Conservation (phyloP, 495 filamentous ascomycete genomes). For the Filosporella fistucella region DNA sequence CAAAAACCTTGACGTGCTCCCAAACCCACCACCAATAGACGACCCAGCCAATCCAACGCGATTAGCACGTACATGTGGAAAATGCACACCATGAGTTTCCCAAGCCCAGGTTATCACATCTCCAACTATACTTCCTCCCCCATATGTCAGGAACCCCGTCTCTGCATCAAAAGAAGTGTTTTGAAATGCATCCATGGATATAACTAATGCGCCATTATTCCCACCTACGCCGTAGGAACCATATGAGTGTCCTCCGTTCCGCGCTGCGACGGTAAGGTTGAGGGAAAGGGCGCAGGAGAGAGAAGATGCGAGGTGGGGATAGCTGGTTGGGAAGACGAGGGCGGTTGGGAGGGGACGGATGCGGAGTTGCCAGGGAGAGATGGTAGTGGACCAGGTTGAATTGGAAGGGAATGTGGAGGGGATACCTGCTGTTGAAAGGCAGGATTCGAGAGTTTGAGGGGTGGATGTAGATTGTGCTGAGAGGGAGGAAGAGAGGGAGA, state of each 20-base stretch:
- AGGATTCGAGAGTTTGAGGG: conserved; percentile 5
- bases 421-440: background rate
- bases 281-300: background rate
- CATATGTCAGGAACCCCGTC: conserved; percentile 2
- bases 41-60: conserved; percentile 2
- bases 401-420: background rate
- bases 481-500: too few species aligned
- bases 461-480: too few species aligned
- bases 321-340: background rate
- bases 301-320: background rate
- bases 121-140: conserved; percentile 1
- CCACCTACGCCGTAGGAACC: background rate
- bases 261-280: background rate
- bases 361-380: conserved; percentile 1
- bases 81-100: conserved; percentile 1
- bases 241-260: conserved; percentile 2
- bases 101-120: background rate
- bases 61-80: conserved; percentile 1
- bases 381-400: background rate
- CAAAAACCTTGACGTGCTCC: background rate
- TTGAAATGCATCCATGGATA: conserved; percentile 1
- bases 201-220: conserved; percentile 1
- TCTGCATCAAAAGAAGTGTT: background rate
- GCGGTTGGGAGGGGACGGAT: background rate
- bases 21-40: conserved; percentile 3